A percentile compares a stretch with the other conserved stretches of the same genome.
Evolutionary conservation across 129 eudicot genomes (phyloP).

Genomic region (Dittrichia graveolens): DNA sequence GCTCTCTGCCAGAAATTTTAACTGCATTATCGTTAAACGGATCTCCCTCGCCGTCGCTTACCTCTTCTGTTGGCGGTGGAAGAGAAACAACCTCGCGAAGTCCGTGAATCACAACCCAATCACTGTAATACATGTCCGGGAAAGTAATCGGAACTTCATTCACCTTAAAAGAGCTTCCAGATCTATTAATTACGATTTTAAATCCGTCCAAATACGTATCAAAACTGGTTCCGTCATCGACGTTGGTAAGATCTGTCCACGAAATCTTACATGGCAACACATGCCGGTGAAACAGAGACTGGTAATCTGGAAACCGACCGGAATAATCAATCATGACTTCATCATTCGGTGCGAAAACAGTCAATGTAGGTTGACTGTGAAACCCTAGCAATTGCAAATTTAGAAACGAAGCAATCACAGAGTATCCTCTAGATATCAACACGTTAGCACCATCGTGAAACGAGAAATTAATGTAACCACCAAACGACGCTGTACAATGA

Average conservation of each 20-base stretch:
- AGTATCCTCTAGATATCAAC: conserved; percentile 63
- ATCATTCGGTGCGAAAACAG: conserved; percentile 73
- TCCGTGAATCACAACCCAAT: conserved; percentile 77
- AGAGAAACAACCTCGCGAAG: conserved; percentile 38
- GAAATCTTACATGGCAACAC: conserved; percentile 61
- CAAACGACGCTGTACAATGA: conserved; percentile 37
- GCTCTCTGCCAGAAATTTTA: conserved; percentile 16
- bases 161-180: conserved; percentile 46
- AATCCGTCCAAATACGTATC: conserved; percentile 60
- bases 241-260: conserved; percentile 50
- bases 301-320: conserved; percentile 50
- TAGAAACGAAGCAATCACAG: conserved; percentile 67
- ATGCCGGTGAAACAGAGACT: conserved; percentile 59
- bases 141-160: conserved; percentile 61
- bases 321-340: conserved; percentile 49
- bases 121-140: conserved; percentile 65
- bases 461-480: conserved; percentile 31
- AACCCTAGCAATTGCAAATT: conserved; percentile 66
- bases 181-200: conserved; percentile 37
- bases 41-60: conserved; percentile 29
- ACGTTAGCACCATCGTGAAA: conserved; percentile 50
- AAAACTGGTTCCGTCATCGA: conserved; percentile 47
- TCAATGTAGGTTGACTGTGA: conserved; percentile 43
- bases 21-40: conserved; percentile 26
- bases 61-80: conserved; percentile 29